Evolutionary conservation across 148 eudicot species (phyloP), one percentile per base, ranked within the genome.

Genomic region (Cornus suecica): DNA sequence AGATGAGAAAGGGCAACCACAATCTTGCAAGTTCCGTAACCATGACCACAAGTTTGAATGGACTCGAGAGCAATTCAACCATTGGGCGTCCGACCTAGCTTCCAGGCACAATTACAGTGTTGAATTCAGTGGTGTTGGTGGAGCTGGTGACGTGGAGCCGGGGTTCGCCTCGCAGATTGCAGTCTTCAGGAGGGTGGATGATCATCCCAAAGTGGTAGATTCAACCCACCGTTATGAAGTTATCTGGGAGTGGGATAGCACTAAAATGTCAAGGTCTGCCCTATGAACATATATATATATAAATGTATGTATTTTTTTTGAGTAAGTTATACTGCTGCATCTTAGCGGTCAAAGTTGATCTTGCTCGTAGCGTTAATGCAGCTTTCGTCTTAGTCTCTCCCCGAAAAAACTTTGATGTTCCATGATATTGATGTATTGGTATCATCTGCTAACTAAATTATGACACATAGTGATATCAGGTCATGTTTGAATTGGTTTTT

Each of bases 121-220:
- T 45, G 92, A 93, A 66, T 95, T 89, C 71, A 83, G 91, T 58
- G 99, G 99, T 5, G 99, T 95, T 79, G 99, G 99, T 68, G 97
- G 97, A 18, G 76, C 67, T 24, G 80, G 67, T 26, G 90, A 86
- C 26, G 86, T 74, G 30, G 99, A 93, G 67, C 98, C 97, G 0
- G 99, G 99, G 25, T 95, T 84, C 80, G 99, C 99, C 20, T 95
- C 99, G 18, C 99, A 95, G 84, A 91, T 95, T 75, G 97, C 99
- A 23, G 94, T 95, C 16, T 95, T 95, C 66, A 88, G 81, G 79
- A 87, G 84, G 75, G 68, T 31, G n/a, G 79, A 74, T 54, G 85
- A 79, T 31, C 26, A 62, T 60, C 26, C 52, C 29, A 51, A 32
- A 73, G 66, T 52, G 10, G 56, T n/a, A 51, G 82, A 68, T 71